Conservation (phyloP, 139 green algal species). For the Edaphochlamys debaryana region DNA sequence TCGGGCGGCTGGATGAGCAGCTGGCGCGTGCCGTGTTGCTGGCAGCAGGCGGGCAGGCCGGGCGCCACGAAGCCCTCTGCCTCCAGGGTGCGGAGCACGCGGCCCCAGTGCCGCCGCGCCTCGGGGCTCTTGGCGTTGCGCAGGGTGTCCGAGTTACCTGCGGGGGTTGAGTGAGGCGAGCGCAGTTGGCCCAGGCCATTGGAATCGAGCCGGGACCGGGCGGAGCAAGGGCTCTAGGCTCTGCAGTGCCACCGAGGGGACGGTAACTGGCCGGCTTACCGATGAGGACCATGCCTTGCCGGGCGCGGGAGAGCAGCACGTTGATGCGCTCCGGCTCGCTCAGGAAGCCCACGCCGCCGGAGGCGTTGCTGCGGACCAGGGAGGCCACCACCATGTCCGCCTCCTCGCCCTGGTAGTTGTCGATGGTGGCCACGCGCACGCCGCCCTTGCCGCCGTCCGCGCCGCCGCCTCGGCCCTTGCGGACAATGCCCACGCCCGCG, state of each 20-base stretch:
- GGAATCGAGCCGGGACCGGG: no score
- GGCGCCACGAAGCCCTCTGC: constrained; percentile 8
- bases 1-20: constrained; percentile 30
- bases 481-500: no score
- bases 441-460: background rate
- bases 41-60: constrained; percentile 64
- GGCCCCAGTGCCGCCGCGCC: constrained; percentile 48
- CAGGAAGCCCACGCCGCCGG: constrained; percentile 79
- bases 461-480: no score
- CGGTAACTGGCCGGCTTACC: no score
- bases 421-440: constrained; percentile 79
- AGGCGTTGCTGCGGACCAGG: constrained; percentile 77
- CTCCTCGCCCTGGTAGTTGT: constrained; percentile 89
- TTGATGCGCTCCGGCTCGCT: constrained; percentile 79
- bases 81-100: constrained; percentile 49
- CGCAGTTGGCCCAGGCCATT: no score
- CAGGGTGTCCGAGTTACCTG: constrained; percentile 66
- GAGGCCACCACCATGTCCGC: constrained; percentile 74
- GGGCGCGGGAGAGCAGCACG: constrained; percentile 81
- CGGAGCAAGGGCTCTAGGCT: no score
- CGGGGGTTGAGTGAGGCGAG: no score
- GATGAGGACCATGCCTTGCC: constrained; percentile 79
- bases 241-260: no score
- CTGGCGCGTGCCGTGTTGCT: constrained; percentile 47
- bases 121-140: constrained; percentile 39